These are phyloP conservation scores for Theileria annulata DNA, from an alignment of 169 alveolate genomes.

Conservation along the genomic window DNA sequence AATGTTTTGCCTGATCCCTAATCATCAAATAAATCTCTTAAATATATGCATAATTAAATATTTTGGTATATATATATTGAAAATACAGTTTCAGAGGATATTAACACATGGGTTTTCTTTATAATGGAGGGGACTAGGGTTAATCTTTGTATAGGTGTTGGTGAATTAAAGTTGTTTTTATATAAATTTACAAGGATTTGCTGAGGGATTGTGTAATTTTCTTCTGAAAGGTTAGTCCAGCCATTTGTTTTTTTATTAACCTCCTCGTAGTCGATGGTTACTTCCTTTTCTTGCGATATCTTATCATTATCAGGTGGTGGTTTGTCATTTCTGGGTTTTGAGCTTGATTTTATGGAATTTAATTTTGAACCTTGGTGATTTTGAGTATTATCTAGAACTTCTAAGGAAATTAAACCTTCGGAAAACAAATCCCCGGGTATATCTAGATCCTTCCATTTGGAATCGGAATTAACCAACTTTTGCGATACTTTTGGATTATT, in stretches of 20 bases:
- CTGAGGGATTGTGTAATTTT: conserved; percentile 32
- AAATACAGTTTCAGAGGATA: conserved; percentile 63
- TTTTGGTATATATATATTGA: neutral
- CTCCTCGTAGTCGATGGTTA: conserved; percentile 12
- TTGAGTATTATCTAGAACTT: conserved; percentile 37
- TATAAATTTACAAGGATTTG: conserved; percentile 33
- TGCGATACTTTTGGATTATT: neutral
- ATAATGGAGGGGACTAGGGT: conserved; percentile 42
- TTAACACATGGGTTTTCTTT: conserved; percentile 26
- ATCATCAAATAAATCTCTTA: too few species aligned
- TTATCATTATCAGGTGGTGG: conserved; percentile 7
- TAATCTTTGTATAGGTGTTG: conserved; percentile 57
- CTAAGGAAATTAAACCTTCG: conserved; percentile 57
- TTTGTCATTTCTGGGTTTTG: conserved; percentile 10
- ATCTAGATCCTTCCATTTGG: conserved; percentile 48
- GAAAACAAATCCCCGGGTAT: conserved; percentile 38
- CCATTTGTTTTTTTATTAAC: conserved; percentile 16
- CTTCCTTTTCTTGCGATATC: conserved; percentile 8
- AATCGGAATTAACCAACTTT: neutral
- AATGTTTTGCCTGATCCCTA: conserved; percentile 91
- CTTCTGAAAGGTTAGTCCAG: conserved; percentile 30
- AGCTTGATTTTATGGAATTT: neutral
- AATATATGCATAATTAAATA: too few species aligned
- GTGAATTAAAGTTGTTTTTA: conserved; percentile 22
- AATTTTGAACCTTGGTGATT: neutral